A percentile compares a stretch with the other conserved stretches of the same genome.
Conservation (phyloP, 805 yeast genomes). For the Spathaspora arborariae region DNA sequence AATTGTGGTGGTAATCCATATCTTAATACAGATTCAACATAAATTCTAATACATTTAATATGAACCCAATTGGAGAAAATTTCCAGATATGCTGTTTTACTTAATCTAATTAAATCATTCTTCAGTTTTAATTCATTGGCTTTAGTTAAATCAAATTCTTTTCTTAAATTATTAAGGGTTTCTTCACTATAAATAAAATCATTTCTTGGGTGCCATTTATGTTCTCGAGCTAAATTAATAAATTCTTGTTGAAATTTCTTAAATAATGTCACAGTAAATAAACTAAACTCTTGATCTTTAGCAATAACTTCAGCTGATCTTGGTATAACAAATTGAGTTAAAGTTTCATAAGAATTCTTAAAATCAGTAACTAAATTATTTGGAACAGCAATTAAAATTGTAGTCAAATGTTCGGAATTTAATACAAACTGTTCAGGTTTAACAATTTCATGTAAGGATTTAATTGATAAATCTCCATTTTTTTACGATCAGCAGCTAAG, state of each 20-base stretch:
- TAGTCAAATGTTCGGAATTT: slow-evolving; percentile 80
- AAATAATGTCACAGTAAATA: slow-evolving; percentile 81
- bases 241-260: slow-evolving; percentile 75
- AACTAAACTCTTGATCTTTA: slow-evolving; percentile 66
- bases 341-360: slow-evolving; percentile 66
- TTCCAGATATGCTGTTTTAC: slow-evolving; percentile 87
- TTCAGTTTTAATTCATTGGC: slow-evolving; percentile 69
- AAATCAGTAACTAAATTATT: slow-evolving; percentile 58
- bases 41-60: slow-evolving; percentile 79
- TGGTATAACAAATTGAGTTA: slow-evolving; percentile 83
- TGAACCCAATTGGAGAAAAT: slow-evolving; percentile 86
- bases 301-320: slow-evolving; percentile 73
- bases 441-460: slow-evolving; percentile 86
- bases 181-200: slow-evolving; percentile 87
- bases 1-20: slow-evolving; percentile 97
- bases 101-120: slow-evolving; percentile 76
- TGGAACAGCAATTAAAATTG: slow-evolving; percentile 89
- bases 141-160: slow-evolving; percentile 74
- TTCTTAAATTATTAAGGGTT: slow-evolving; percentile 62
- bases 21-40: slow-evolving; percentile 90
- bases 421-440: slow-evolving; percentile 78
- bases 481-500: slow-evolving; percentile 86
- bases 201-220: slow-evolving; percentile 81
- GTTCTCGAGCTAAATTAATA: slow-evolving; percentile 69
- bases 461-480: slow-evolving; percentile 90